Evolutionary conservation across 305 asterid species (phyloP).

Genomic region (Ilex paraguariensis): DNA sequence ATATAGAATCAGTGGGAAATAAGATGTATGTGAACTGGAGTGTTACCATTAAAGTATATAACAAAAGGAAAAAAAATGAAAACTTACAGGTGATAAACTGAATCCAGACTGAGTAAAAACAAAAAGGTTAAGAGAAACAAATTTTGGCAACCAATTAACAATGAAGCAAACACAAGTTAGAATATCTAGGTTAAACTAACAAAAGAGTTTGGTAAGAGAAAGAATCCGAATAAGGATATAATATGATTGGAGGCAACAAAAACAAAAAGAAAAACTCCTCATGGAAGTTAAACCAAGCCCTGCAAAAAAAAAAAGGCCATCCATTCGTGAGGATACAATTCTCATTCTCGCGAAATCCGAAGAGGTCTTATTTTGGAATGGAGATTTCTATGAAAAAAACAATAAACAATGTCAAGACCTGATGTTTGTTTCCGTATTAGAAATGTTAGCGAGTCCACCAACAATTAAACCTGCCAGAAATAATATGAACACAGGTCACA

Average conservation of each 20-base stretch:
- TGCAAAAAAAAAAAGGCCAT: conserved; percentile 25
- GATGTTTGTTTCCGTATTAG: conserved; percentile 76
- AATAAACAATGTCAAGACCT: conserved; percentile 29
- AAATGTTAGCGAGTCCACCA: conserved; percentile 83
- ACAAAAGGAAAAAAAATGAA: neutral
- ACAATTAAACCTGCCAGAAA: conserved; percentile 70
- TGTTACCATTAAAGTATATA: neutral
- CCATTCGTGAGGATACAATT: no score
- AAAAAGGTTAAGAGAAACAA: conserved; percentile 49
- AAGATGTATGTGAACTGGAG: neutral
- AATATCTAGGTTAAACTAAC: conserved; percentile 13
- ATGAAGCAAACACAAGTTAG: conserved; percentile 5
- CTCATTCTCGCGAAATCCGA: conserved; percentile 2
- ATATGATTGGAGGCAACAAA: conserved; percentile 94
- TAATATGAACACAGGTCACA: neutral
- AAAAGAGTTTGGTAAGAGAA: conserved; percentile 3
- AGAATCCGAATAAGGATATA: conserved; percentile 63
- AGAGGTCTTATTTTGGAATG: neutral
- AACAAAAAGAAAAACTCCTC: conserved; percentile 97
- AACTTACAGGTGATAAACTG: conserved; percentile 86
- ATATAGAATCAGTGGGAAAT: no score
- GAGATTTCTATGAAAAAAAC: neutral
- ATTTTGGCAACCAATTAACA: conserved; percentile 16
- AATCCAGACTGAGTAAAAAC: conserved; percentile 87
- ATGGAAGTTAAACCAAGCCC: conserved; percentile 98